Percentiles rank a stretch among this genome's conserved stretches.
phyloP scores from a whole-genome alignment of 305 asterid genomes.

The Fraxinus baroniana region DNA sequence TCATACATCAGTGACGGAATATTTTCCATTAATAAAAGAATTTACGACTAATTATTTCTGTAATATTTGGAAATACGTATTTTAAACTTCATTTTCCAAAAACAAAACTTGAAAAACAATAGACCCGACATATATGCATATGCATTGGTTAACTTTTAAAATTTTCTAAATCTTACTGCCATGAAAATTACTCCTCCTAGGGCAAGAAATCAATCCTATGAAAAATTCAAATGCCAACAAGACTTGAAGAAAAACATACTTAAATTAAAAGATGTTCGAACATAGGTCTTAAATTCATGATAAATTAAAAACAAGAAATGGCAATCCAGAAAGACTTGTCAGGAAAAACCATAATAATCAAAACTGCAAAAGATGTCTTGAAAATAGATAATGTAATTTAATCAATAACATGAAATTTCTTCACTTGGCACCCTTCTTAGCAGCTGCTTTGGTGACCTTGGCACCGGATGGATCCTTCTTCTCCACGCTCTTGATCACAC shows the following conservation, averaged over 20 bases:
- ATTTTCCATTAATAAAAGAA: too few relatives aligned
- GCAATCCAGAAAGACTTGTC: not conserved
- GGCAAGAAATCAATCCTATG: not conserved
- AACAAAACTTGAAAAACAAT: not conserved
- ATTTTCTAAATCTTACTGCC: not conserved
- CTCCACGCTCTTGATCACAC: conserved; percentile 44
- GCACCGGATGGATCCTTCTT: conserved; percentile 50
- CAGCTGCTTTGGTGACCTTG: conserved; percentile 46
- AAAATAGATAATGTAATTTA: not conserved
- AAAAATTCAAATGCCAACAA: not conserved
- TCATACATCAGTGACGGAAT: not conserved
- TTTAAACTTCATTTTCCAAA: not conserved
- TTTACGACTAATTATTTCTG: not conserved
- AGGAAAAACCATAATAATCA: not conserved
- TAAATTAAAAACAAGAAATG: not conserved
- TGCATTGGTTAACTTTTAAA: not conserved
- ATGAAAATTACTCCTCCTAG: not conserved
- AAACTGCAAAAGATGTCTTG: not conserved
- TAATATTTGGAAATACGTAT: too few relatives aligned
- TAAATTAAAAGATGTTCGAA: not conserved
- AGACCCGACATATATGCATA: too few relatives aligned
- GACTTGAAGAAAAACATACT: not conserved
- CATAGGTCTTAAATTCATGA: not conserved
- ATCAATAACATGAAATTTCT: not conserved
- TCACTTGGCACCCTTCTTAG: conserved; percentile 50